Evolutionary conservation across 2,329 filamentous ascomycete species (phyloP).

Genomic region (Hortaea werneckii): DNA sequence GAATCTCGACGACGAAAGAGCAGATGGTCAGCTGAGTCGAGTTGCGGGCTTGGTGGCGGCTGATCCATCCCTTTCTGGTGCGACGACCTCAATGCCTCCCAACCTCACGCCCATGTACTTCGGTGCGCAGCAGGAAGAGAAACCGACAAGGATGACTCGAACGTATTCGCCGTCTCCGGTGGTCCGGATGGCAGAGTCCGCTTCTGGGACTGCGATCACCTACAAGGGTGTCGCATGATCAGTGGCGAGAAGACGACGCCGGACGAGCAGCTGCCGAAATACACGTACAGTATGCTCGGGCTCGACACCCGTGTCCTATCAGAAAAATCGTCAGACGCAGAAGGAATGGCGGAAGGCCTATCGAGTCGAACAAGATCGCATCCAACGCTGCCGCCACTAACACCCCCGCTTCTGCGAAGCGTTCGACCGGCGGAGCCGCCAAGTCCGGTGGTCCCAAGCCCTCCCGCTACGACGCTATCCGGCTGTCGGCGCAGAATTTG

Average conservation of each 20-base stretch:
- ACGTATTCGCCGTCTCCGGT: constrained; percentile 76
- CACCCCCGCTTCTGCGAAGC: neutral
- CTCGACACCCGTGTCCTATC: constrained; percentile 32
- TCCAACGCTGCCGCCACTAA: constrained; percentile 28
- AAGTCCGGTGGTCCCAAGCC: constrained; percentile 31
- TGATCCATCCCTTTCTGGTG: constrained; percentile 20
- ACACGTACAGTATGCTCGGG: constrained; percentile 38
- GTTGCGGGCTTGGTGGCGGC: constrained; percentile 59
- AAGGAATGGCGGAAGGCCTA: constrained; percentile 8
- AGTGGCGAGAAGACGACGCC: constrained; percentile 50
- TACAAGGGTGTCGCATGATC: constrained; percentile 69
- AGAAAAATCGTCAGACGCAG: constrained; percentile 20
- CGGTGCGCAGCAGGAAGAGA: constrained; percentile 59
- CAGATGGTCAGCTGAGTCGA: constrained; percentile 75
- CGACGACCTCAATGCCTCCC: constrained; percentile 29
- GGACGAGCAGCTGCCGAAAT: constrained; percentile 58
- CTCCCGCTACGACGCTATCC: constrained; percentile 72
- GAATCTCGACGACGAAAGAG: constrained; percentile 80
- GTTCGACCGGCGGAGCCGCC: constrained; percentile 1
- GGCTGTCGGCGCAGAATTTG: constrained; percentile 79
- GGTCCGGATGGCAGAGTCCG: constrained; percentile 84
- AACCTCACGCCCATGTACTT: constrained; percentile 65
- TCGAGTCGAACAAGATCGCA: constrained; percentile 18
- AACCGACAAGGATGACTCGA: constrained; percentile 60
- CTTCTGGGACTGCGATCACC: constrained; percentile 79